phyloP scores from a whole-genome alignment of 257 asterid genomes.

The Coffea canephora region DNA sequence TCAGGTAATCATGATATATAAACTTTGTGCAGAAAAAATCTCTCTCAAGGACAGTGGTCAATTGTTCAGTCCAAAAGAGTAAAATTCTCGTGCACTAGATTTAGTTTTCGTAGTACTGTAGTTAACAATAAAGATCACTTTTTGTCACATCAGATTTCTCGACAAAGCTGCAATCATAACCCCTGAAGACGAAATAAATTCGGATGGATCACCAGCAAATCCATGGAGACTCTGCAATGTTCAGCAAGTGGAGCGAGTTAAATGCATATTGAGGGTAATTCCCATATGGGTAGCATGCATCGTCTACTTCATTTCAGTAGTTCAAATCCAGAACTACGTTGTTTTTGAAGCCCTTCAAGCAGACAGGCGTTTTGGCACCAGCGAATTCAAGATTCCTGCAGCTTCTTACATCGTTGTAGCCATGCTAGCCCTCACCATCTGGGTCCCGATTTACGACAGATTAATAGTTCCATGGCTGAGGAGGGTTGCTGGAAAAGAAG shows the following conservation, averaged over 20 bases:
- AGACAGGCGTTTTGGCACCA: slow-evolving; percentile 15
- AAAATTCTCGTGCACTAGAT: no score
- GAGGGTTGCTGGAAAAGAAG: slow-evolving; percentile 17
- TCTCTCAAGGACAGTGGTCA: no score
- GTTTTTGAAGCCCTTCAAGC: slow-evolving; percentile 35
- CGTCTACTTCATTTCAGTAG: slow-evolving; percentile 13
- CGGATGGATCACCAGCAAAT: slow-evolving; percentile 32
- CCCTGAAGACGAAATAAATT: slow-evolving; percentile 20
- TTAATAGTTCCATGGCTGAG: slow-evolving; percentile 21
- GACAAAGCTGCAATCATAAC: slow-evolving; percentile 33
- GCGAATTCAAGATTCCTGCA: slow-evolving; percentile 33
- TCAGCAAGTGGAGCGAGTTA: slow-evolving; percentile 40
- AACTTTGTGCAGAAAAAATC: no score
- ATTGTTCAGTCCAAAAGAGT: no score
- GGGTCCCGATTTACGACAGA: slow-evolving; percentile 27
- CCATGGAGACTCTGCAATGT: slow-evolving; percentile 35
- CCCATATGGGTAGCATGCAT: slow-evolving; percentile 36
- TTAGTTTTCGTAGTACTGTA: neutral
- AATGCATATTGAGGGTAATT: slow-evolving; percentile 27
- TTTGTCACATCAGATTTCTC: slow-evolving; percentile 15
- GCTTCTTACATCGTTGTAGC: slow-evolving; percentile 23
- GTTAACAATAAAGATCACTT: neutral
- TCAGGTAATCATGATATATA: no score
- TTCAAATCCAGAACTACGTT: slow-evolving; percentile 23
- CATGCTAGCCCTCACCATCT: slow-evolving; percentile 16